Evolutionary conservation across 106 monocot genomes (phyloP).

Genomic region (Phalaenopsis aphrodite): DNA sequence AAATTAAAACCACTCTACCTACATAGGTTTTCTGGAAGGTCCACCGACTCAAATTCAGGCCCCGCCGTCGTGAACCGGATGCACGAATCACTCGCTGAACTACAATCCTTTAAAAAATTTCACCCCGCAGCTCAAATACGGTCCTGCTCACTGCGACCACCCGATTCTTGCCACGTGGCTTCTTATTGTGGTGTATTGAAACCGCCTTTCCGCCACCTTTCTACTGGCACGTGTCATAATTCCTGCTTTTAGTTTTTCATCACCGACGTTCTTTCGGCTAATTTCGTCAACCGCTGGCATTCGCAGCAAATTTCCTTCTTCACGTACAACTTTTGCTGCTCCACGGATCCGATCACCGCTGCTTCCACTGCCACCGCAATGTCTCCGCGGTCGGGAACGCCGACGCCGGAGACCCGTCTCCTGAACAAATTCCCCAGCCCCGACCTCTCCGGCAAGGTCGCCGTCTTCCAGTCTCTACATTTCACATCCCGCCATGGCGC

Average conservation of each 20-base stretch:
- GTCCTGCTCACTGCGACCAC: too few relatives aligned
- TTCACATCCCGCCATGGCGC: conserved; percentile 6
- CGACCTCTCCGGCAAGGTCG: neutral
- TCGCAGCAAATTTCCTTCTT: neutral
- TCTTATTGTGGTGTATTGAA: neutral
- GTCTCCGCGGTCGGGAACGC: conserved; percentile 8
- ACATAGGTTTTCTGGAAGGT: too few relatives aligned
- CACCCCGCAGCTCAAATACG: too few relatives aligned
- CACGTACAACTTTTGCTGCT: neutral
- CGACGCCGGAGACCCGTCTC: conserved; percentile 16
- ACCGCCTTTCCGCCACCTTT: neutral
- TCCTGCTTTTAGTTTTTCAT: neutral
- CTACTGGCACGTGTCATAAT: neutral
- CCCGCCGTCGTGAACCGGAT: too few relatives aligned
- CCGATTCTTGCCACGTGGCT: too few relatives aligned
- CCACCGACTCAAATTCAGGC: too few relatives aligned
- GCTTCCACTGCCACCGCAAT: neutral
- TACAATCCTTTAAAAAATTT: too few relatives aligned
- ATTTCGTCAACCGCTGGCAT: neutral
- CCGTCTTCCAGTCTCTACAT: conserved; percentile 7
- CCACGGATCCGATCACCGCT: neutral
- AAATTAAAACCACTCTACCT: too few relatives aligned
- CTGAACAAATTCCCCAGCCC: conserved; percentile 13
- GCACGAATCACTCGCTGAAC: too few relatives aligned
- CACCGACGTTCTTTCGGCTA: conserved; percentile 2